Percentiles rank a stretch among this genome's conserved stretches.
These are phyloP conservation scores for Leccinum incarnatum DNA, from an alignment of 768 basidiomycete species.

Conservation along the genomic window DNA sequence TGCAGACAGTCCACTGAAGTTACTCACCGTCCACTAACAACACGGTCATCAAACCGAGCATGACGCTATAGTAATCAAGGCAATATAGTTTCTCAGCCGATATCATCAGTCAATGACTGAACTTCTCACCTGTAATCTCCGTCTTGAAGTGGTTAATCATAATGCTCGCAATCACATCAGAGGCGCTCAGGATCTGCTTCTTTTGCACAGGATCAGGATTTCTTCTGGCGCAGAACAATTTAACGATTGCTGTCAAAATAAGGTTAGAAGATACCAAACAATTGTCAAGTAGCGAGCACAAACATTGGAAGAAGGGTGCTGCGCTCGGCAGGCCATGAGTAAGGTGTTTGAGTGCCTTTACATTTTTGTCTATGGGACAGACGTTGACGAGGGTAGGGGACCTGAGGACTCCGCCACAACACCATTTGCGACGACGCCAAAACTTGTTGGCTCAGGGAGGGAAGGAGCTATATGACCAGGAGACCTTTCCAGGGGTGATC, in stretches of 20 bases:
- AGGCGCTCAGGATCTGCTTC: slow-evolving; percentile 71
- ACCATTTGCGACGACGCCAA: slow-evolving; percentile 32
- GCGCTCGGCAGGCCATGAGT: slow-evolving; percentile 73
- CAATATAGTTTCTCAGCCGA: slow-evolving; percentile 40
- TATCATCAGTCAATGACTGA: slow-evolving; percentile 4
- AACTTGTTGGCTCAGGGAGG: slow-evolving; percentile 38
- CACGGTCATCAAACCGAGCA: slow-evolving; percentile 49
- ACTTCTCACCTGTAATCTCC: slow-evolving; percentile 49
- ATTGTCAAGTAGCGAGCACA: slow-evolving; percentile 14
- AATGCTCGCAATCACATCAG: slow-evolving; percentile 65
- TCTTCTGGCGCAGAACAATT: slow-evolving; percentile 80
- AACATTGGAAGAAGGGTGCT: slow-evolving; percentile 86
- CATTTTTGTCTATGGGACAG: slow-evolving; percentile 57
- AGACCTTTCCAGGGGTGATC: slow-evolving; percentile 49
- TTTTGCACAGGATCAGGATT: slow-evolving; percentile 73
- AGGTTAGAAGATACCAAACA: slow-evolving; percentile 11
- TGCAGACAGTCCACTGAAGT: background rate
- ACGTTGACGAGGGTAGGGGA: slow-evolving; percentile 17
- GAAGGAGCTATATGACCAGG: slow-evolving; percentile 43
- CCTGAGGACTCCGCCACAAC: slow-evolving; percentile 25
- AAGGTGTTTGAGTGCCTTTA: slow-evolving; percentile 73
- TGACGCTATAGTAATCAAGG: slow-evolving; percentile 52
- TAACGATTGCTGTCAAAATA: slow-evolving; percentile 63
- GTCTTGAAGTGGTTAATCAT: slow-evolving; percentile 67
- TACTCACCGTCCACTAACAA: slow-evolving; percentile 57